These are phyloP conservation scores for Erysimum pusillum DNA, from an alignment of 441 rosid species.

Conservation along the genomic window DNA sequence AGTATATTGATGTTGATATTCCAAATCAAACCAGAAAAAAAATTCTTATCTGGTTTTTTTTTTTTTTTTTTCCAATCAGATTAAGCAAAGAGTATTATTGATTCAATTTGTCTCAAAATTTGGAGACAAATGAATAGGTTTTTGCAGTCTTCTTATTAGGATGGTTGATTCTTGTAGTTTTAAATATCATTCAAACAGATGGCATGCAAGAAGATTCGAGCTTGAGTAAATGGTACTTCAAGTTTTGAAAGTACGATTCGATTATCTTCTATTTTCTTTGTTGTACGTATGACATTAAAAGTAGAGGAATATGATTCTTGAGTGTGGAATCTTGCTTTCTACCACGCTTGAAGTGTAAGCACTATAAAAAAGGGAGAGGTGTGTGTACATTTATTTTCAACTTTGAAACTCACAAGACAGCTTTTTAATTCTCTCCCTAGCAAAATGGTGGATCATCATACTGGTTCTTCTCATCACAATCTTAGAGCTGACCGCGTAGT, in stretches of 20 bases:
- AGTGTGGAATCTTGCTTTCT: conserved; percentile 22
- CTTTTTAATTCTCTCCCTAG: background rate
- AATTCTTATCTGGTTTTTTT: too few relatives aligned
- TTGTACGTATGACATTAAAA: background rate
- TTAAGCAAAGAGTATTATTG: background rate
- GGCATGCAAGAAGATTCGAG: background rate
- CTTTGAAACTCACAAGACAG: background rate
- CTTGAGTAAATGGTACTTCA: background rate
- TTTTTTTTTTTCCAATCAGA: background rate
- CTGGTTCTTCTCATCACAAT: background rate
- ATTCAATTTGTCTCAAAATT: background rate
- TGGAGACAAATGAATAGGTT: background rate
- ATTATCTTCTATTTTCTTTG: background rate
- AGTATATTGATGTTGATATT: background rate
- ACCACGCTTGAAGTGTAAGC: conserved; percentile 6
- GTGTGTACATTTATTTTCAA: background rate
- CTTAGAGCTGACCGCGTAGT: conserved; percentile 10
- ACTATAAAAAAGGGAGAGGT: background rate
- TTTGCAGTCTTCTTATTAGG: background rate
- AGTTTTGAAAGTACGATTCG: conserved; percentile 4
- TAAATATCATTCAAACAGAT: background rate
- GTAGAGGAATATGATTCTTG: conserved; percentile 33
- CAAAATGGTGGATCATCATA: conserved; percentile 14
- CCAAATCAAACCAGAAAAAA: background rate
- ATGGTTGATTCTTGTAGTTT: background rate